phyloP scores from a whole-genome alignment of 108 stramenopile species.

The Skeletonema potamos region DNA sequence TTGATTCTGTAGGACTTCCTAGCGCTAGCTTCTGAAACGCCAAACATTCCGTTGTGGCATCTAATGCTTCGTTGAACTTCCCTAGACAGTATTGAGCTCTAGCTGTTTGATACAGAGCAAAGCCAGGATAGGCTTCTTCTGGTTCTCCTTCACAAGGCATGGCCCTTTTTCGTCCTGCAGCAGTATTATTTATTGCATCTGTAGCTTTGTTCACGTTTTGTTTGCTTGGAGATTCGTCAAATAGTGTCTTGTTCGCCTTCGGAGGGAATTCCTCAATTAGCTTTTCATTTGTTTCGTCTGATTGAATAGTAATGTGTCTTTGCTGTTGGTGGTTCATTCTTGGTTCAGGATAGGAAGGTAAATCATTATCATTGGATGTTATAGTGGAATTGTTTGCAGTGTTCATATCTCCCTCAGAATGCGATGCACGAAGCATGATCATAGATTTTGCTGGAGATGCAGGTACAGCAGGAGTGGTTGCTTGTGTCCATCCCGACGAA shows the following conservation, averaged over 20 bases:
- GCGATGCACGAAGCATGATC: not conserved
- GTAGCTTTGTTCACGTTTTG: not conserved
- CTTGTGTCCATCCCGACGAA: slow-evolving; percentile 25
- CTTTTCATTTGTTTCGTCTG: slow-evolving; percentile 7
- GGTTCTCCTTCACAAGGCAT: not conserved
- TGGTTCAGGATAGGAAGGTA: slow-evolving; percentile 4
- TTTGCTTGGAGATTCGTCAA: not conserved
- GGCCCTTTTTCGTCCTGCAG: not conserved
- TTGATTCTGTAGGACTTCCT: not conserved
- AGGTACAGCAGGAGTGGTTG: not conserved
- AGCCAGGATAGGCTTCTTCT: slow-evolving; percentile 24
- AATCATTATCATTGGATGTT: not conserved
- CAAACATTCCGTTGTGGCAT: slow-evolving; percentile 44
- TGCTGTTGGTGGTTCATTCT: not conserved
- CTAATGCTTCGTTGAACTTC: slow-evolving; percentile 35
- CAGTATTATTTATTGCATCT: slow-evolving; percentile 8
- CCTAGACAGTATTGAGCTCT: slow-evolving; percentile 25
- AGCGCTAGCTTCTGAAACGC: slow-evolving; percentile 35
- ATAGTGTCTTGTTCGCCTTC: not conserved
- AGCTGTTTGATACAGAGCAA: slow-evolving; percentile 39
- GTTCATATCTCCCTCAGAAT: slow-evolving; percentile 3
- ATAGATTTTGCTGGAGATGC: slow-evolving; percentile 4
- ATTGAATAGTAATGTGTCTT: not conserved
- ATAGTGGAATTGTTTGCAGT: not conserved
- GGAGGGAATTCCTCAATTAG: slow-evolving; percentile 19